Conservation (phyloP, 2,329 filamentous ascomycete genomes). For the Penicillium sp. region DNA sequence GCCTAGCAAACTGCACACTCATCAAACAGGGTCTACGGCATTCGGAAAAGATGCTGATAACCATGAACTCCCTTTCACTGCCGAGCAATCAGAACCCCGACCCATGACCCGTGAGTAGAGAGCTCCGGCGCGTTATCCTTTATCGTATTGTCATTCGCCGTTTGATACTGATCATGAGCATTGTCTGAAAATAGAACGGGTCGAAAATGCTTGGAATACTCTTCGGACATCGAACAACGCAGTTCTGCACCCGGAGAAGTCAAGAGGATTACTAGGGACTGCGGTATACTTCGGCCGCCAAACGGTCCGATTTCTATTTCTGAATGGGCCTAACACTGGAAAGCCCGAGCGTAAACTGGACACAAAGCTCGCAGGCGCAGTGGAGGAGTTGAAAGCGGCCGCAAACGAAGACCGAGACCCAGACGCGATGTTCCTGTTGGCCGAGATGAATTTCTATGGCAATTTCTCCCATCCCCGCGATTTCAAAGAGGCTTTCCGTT, state of each 20-base stretch:
- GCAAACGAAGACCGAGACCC: slow-evolving; percentile 54
- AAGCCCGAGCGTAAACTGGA: slow-evolving; percentile 38
- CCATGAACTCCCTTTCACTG: slow-evolving; percentile 22
- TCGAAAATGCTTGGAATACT: slow-evolving; percentile 31
- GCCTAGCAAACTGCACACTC: slow-evolving; percentile 23
- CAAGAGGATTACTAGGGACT: slow-evolving; percentile 56
- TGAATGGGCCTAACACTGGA: slow-evolving; percentile 56
- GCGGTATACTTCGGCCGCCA: slow-evolving; percentile 60
- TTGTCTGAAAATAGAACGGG: slow-evolving; percentile 26
- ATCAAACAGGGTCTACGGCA: slow-evolving; percentile 19
- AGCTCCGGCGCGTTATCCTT: neutral
- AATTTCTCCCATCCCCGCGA: slow-evolving; percentile 85
- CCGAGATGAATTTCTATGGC: slow-evolving; percentile 94
- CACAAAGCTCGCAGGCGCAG: slow-evolving; percentile 53
- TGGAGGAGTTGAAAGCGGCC: slow-evolving; percentile 57
- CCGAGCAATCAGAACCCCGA: slow-evolving; percentile 17
- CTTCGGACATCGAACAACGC: slow-evolving; percentile 31
- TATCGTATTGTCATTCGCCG: neutral
- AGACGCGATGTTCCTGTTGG: slow-evolving; percentile 84
- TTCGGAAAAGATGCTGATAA: slow-evolving; percentile 18
- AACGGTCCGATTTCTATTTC: slow-evolving; percentile 61
- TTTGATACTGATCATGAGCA: slow-evolving; percentile 9
- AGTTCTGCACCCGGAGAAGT: slow-evolving; percentile 40
- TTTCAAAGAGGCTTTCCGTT: slow-evolving; percentile 71
- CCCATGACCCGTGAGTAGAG: slow-evolving; percentile 32